Evolutionary conservation across 345 rosid species (phyloP).

Genomic region (Erucastrum elatum): DNA sequence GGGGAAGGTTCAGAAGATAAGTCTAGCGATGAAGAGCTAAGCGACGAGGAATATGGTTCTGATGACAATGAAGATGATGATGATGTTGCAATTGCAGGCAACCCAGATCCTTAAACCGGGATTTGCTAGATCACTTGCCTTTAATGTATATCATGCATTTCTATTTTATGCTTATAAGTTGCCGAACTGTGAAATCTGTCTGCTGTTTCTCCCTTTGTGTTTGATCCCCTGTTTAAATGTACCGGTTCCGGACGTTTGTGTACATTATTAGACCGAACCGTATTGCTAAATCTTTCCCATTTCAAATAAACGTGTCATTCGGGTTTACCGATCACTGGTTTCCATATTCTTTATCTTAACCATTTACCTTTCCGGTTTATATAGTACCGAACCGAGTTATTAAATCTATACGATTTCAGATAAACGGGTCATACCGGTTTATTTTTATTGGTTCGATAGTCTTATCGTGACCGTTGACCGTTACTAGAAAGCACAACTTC

Average conservation of each 20-base stretch:
- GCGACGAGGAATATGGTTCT: slow-evolving; percentile 73
- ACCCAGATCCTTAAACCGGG: slow-evolving; percentile 60
- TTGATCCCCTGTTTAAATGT: slow-evolving; percentile 13
- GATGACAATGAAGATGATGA: slow-evolving; percentile 53
- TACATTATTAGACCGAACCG: slow-evolving; percentile 39
- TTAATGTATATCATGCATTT: slow-evolving; percentile 31
- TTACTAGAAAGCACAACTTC: background rate
- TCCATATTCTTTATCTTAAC: background rate
- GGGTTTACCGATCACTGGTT: slow-evolving; percentile 12
- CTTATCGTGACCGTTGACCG: background rate
- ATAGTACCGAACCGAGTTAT: slow-evolving; percentile 28
- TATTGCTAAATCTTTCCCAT: background rate
- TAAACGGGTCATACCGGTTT: slow-evolving; percentile 4
- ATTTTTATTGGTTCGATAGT: slow-evolving; percentile 3
- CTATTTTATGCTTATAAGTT: slow-evolving; percentile 23
- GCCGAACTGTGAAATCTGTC: slow-evolving; percentile 33
- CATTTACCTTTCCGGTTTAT: slow-evolving; percentile 7
- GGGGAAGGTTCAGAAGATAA: slow-evolving; percentile 69
- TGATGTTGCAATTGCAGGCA: slow-evolving; percentile 63
- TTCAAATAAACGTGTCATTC: slow-evolving; percentile 7
- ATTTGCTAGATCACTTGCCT: slow-evolving; percentile 10
- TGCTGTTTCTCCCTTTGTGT: slow-evolving; percentile 4
- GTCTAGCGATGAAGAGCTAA: slow-evolving; percentile 88
- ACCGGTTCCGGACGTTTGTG: slow-evolving; percentile 27
- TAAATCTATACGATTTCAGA: slow-evolving; percentile 1